These are phyloP conservation scores for Annulohypoxylon stygium DNA, from an alignment of 495 filamentous ascomycete species.

Conservation along the genomic window DNA sequence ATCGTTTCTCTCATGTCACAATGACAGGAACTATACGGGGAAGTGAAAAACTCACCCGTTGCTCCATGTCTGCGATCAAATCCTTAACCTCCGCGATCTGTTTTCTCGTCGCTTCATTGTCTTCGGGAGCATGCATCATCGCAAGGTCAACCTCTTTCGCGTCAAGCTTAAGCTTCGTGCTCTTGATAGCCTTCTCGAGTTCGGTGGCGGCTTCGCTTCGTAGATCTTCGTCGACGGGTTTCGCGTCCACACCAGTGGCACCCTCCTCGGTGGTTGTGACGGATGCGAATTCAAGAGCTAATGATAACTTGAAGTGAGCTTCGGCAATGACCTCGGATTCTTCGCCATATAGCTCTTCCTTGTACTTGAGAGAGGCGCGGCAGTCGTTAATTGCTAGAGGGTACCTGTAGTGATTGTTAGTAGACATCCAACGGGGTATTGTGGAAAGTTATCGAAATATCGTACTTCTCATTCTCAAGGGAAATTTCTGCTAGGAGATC, in stretches of 20 bases:
- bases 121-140: conserved; percentile 63
- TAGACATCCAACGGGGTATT: conserved; percentile 16
- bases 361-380: conserved; percentile 78
- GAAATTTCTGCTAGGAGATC: conserved; percentile 94
- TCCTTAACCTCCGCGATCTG: conserved; percentile 87
- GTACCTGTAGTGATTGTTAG: conserved; percentile 66
- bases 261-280: conserved; percentile 73
- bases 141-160: conserved; percentile 77
- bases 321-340: conserved; percentile 89
- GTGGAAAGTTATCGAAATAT: not conserved
- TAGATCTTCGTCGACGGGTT: conserved; percentile 72
- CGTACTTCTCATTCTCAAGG: conserved; percentile 85
- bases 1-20: conserved; percentile 28
- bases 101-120: conserved; percentile 70
- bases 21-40: conserved; percentile 45
- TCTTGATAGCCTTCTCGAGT: conserved; percentile 85
- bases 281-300: conserved; percentile 93
- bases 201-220: conserved; percentile 80
- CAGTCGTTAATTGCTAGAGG: conserved; percentile 83
- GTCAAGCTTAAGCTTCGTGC: conserved; percentile 78
- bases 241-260: conserved; percentile 46
- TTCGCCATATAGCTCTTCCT: conserved; percentile 78
- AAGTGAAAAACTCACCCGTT: conserved; percentile 68
- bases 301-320: conserved; percentile 94
- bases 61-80: conserved; percentile 88